Base-by-base conservation (phyloP, 192 early-diverging fungal species). In the Paraglomus brasilianum region DNA sequence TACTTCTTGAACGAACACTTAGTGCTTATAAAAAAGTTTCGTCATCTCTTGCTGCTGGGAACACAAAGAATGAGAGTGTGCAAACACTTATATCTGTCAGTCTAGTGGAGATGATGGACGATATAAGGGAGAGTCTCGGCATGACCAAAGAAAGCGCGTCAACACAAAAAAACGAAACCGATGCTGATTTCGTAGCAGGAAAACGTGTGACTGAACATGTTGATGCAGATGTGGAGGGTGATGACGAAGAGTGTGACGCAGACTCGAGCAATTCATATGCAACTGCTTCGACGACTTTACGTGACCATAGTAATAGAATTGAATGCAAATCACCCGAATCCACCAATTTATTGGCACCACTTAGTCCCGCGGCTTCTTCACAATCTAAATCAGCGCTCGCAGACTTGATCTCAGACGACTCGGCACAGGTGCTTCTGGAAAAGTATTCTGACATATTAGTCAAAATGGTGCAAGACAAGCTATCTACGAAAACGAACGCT, bases 381-480 rank as follows among this genome's bases (percentile, higher is more conserved):
- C 49, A 14, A 45, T 55, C 51, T 51, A 36, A 5, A 51, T 17
- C 24, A 30, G 14, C 14, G 10, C 17, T 30, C 40, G 48, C 47
- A 50, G 22, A 52, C 36, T n/a, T 21, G 50, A 68, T 55, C 13
- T 42, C 66, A 4, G 50, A 68, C 42, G 40, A 36, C 4, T 21
- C 19, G 8, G 45, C 51, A 5, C 47, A 65, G 30, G 44, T 44
- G 42, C 19, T 68, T 39, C 55, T 68, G 38, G 66, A 68, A 55
- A 68, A 55, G 14, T 68, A 68, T 42, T 68, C 66, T 1, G 66
- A 68, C 30, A 9, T 53, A 30, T 53, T 68, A 42, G 51, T 68
- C n/a, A 55, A 68, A 55, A 68, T 55, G 66, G 66, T 68, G 11
- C 40, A 68, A 55, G 66, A 68, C 24, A 68, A 68, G 22, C 30